Percentiles rank a stretch among this genome's conserved stretches.
Conservation (phyloP, 257 asterid species). For the Solanum pinnatisectum region DNA sequence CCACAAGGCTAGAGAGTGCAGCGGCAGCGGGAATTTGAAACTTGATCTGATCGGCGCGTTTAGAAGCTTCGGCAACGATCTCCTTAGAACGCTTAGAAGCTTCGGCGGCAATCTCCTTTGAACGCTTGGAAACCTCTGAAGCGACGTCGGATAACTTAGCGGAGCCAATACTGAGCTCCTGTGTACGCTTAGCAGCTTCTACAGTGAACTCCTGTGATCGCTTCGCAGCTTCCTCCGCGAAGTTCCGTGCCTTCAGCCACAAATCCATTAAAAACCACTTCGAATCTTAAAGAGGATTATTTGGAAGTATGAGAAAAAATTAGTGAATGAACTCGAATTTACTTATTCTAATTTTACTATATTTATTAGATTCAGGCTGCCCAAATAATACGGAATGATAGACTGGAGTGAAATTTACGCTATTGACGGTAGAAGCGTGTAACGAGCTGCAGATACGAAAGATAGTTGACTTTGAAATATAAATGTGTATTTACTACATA, state of each 20-base stretch:
- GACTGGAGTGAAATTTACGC: neutral
- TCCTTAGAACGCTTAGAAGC: constrained; percentile 60
- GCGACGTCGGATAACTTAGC: constrained; percentile 66
- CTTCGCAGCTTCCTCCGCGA: constrained; percentile 89
- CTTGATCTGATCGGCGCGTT: constrained; percentile 88
- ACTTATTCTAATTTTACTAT: neutral
- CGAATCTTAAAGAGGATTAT: neutral
- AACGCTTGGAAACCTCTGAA: constrained; percentile 35
- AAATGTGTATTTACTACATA: too few species aligned
- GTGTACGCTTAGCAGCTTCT: constrained; percentile 36
- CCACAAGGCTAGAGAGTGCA: constrained; percentile 44
- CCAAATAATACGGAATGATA: neutral
- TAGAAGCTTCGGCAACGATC: constrained; percentile 52
- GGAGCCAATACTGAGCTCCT: constrained; percentile 53
- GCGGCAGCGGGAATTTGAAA: constrained; percentile 67
- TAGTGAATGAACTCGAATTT: neutral
- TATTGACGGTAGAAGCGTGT: neutral
- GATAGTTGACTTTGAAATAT: neutral
- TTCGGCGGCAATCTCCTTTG: constrained; percentile 29
- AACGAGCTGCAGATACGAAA: neutral
- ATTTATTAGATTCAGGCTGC: neutral
- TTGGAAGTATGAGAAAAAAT: neutral
- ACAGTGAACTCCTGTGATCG: constrained; percentile 66
- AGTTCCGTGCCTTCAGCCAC: constrained; percentile 72
- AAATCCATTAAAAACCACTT: constrained; percentile 44